These are phyloP conservation scores for Talaromyces islandicus DNA, from an alignment of 2,329 filamentous ascomycete species.

Conservation along the genomic window DNA sequence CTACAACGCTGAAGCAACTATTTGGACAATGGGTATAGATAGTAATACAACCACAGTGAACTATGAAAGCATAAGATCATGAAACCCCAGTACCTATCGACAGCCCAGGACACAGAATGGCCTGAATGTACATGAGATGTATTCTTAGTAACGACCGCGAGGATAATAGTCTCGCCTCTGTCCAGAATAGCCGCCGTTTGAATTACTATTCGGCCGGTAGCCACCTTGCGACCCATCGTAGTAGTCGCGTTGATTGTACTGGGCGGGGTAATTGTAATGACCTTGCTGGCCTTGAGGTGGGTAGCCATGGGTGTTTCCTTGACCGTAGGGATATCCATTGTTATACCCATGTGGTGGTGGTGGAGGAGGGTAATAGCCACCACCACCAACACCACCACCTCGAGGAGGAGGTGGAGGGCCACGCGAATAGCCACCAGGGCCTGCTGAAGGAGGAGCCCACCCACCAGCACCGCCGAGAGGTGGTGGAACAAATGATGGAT, in stretches of 20 bases:
- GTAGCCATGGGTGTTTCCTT: conserved; percentile 22
- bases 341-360: conserved; percentile 11
- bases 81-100: background rate
- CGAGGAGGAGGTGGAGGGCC: conserved; percentile 35
- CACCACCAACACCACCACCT: conserved; percentile 28
- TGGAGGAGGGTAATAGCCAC: conserved; percentile 19
- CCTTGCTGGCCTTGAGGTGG: conserved; percentile 17
- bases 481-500: conserved; percentile 36
- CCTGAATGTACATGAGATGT: background rate
- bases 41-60: background rate
- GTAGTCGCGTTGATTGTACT: conserved; percentile 19
- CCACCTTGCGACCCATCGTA: conserved; percentile 22
- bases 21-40: background rate
- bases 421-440: conserved; percentile 25
- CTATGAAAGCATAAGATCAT: background rate
- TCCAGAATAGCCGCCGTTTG: background rate
- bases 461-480: conserved; percentile 25
- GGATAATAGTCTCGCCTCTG: background rate
- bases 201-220: background rate
- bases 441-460: conserved; percentile 27
- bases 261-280: conserved; percentile 15
- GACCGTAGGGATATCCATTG: conserved; percentile 19
- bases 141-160: background rate
- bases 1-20: background rate
- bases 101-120: background rate